Evolutionary conservation across 2,329 filamentous ascomycete genomes (phyloP).

Genomic region (Fusarium decemcellulare): DNA sequence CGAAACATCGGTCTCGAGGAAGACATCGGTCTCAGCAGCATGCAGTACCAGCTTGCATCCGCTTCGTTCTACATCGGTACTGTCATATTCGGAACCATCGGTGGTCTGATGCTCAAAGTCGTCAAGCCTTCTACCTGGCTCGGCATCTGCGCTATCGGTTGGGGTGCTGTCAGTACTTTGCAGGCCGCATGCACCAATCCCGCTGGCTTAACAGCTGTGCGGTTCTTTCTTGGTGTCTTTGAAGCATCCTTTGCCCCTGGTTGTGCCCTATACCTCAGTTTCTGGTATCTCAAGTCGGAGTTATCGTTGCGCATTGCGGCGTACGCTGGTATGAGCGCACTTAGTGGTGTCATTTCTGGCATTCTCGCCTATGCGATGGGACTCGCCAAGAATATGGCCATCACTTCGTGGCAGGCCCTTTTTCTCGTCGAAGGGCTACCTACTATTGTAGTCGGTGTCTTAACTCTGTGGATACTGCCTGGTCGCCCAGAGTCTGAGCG

Average conservation of each 20-base stretch:
- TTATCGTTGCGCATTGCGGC: conserved; percentile 31
- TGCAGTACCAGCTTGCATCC: too few relatives aligned
- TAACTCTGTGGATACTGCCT: conserved; percentile 29
- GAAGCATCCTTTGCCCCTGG: conserved; percentile 26
- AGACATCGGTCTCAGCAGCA: too few relatives aligned
- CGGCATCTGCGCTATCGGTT: conserved; percentile 23
- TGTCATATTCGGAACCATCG: not conserved
- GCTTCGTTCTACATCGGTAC: too few relatives aligned
- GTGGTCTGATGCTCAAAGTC: conserved; percentile 30
- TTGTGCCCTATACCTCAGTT: conserved; percentile 29
- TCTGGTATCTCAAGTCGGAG: conserved; percentile 31
- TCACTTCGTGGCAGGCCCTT: conserved; percentile 27
- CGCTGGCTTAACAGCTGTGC: conserved; percentile 12
- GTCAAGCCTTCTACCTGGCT: conserved; percentile 29
- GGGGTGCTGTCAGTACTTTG: conserved; percentile 27
- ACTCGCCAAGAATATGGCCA: conserved; percentile 22
- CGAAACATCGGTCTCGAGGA: too few relatives aligned
- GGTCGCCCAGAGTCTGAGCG: conserved; percentile 28
- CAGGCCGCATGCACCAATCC: conserved; percentile 27
- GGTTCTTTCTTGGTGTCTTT: conserved; percentile 24
- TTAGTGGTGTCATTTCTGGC: conserved; percentile 31
- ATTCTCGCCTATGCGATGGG: conserved; percentile 26
- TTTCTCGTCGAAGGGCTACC: conserved; percentile 33
- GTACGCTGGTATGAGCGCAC: conserved; percentile 34
- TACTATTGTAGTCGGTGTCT: conserved; percentile 17